Conservation (phyloP, 768 basidiomycete genomes). For the Fomitopsis pulvina region DNA sequence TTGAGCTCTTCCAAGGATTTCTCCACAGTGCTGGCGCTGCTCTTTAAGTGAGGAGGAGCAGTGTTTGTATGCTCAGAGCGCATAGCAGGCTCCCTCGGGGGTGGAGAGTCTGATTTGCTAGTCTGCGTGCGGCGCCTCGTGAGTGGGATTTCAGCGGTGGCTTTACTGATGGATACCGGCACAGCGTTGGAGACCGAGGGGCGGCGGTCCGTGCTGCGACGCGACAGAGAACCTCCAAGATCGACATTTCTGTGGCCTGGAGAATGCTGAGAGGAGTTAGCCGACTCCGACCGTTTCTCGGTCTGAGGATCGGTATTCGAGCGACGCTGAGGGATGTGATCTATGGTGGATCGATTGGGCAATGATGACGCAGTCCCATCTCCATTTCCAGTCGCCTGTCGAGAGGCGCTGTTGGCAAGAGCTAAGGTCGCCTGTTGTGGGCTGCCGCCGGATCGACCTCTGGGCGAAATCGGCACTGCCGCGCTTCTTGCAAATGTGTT, state of each 20-base stretch:
- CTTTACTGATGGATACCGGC: constrained; percentile 29
- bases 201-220: constrained; percentile 43
- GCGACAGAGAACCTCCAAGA: constrained; percentile 40
- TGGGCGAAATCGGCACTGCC: constrained; percentile 30
- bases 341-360: constrained; percentile 36
- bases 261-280: constrained; percentile 43
- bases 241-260: constrained; percentile 56
- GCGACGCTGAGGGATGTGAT: constrained; percentile 41
- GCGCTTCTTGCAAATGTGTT: constrained; percentile 11
- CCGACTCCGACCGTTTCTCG: constrained; percentile 49
- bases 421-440: constrained; percentile 40
- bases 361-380: constrained; percentile 39
- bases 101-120: constrained; percentile 1
- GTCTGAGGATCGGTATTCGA: constrained; percentile 30
- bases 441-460: constrained; percentile 48
- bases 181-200: constrained; percentile 36
- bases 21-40: constrained; percentile 27
- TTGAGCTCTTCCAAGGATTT: constrained; percentile 33
- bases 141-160: constrained; percentile 24
- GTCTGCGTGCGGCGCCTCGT: constrained; percentile 23
- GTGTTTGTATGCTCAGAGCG: constrained; percentile 16
- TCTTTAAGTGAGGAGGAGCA: constrained; percentile 7
- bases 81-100: background rate
- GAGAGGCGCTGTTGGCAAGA: constrained; percentile 32
- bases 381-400: constrained; percentile 29